phyloP scores from a whole-genome alignment of 768 basidiomycete genomes.

The Collybia nuda region DNA sequence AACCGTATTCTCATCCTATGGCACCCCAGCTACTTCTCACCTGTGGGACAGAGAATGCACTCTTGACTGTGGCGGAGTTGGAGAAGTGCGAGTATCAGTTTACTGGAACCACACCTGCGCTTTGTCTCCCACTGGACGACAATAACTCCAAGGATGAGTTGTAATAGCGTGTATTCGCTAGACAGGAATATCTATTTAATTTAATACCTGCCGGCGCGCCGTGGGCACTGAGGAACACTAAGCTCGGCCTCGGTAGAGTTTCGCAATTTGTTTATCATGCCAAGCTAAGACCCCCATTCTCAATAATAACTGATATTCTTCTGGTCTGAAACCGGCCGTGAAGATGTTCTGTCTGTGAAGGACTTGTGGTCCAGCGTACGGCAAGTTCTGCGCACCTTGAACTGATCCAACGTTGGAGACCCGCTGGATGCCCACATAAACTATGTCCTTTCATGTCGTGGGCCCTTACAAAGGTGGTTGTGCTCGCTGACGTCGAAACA shows the following conservation, averaged over 20 bases:
- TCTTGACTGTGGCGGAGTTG: slow-evolving; percentile 79
- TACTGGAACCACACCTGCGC: slow-evolving; percentile 80
- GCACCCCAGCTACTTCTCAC: slow-evolving; percentile 65
- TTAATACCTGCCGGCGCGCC: too few relatives aligned
- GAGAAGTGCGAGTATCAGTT: slow-evolving; percentile 97
- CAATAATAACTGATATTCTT: background rate
- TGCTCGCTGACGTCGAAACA: too few relatives aligned
- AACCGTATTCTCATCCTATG: slow-evolving; percentile 4
- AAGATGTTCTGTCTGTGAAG: background rate
- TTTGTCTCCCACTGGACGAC: slow-evolving; percentile 63
- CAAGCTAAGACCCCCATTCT: background rate
- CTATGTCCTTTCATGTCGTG: too few relatives aligned
- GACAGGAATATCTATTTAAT: too few relatives aligned
- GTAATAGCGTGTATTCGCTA: slow-evolving; percentile 10
- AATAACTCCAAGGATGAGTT: slow-evolving; percentile 40
- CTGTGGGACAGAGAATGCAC: slow-evolving; percentile 84
- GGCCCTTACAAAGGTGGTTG: too few relatives aligned
- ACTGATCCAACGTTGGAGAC: background rate
- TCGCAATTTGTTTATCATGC: too few relatives aligned
- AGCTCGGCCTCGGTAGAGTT: too few relatives aligned
- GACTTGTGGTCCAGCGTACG: background rate
- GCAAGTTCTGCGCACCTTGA: background rate
- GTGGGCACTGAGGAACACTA: too few relatives aligned
- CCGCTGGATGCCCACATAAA: background rate
- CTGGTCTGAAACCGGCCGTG: background rate